Base-by-base conservation (phyloP, 306 rosid species). In the Begonia loranthoides region DNA sequence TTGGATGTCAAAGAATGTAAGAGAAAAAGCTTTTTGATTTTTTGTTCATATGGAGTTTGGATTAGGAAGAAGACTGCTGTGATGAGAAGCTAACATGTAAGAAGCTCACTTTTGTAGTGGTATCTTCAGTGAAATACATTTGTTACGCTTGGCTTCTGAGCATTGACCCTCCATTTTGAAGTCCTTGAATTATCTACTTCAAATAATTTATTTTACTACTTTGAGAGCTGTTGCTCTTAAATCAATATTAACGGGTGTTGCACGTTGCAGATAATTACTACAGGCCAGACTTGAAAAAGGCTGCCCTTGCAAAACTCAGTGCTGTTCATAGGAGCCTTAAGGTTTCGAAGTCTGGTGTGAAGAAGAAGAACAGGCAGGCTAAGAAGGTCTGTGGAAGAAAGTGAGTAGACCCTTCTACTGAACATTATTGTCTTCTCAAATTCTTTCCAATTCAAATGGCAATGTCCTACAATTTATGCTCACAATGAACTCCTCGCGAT, bases 91-190 rank as follows among this genome's bases (percentile, higher is more conserved):
- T 76, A 76, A 82, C 87, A 78, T 19, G 56, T 73, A 70, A 82
- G 83, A 56, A 73, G 63, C 49, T 47, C 36, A 50, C 67, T 45
- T 41, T 40, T 34, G 47, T 59, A 52, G 61, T 47, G 55, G 69
- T 19, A 60, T 75, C 75, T 75, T 82, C 65, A 0, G 17, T 79
- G 95, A 77, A 75, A 77, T 82, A 21, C 59, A 0, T 64, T 61
- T 86, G 86, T 77, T 82, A 86, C 86, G 86, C 95, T 75, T 82
- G 93, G 88, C 88, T 82, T 82, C 88, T 82, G 81, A 82, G 86
- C 86, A 34, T 11, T 13, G 11, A 9, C 15, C 9, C 47, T 43
- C 36, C 36, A 28, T 28, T 28, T 5, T 2, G 36, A 28, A 28
- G 5, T 28, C 36, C 36, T 28, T 28, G 36, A 28, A 28, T 28